A percentile compares a stretch with the other conserved stretches of the same genome.
Conservation (phyloP, 2,329 filamentous ascomycete genomes). For the Epicoccum nigrum region DNA sequence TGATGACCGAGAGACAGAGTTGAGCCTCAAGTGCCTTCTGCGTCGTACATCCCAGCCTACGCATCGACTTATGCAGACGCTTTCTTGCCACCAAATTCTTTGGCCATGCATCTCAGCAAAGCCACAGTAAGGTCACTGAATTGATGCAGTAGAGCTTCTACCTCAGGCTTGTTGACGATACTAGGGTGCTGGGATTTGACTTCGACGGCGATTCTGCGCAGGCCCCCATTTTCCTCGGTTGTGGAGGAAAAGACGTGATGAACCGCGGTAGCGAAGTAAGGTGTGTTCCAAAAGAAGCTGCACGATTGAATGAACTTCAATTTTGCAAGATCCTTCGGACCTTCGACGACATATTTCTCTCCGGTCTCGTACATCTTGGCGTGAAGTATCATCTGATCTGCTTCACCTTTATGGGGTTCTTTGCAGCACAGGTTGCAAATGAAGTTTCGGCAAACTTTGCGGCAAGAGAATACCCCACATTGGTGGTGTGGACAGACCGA, state of each 20-base stretch:
- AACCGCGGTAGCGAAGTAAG: constrained; percentile 33
- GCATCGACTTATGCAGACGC: not conserved
- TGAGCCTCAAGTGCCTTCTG: too few relatives aligned
- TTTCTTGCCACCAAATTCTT: too few relatives aligned
- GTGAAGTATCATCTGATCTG: not conserved
- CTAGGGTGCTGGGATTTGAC: constrained; percentile 24
- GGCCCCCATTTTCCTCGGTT: constrained; percentile 30
- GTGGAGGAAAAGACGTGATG: constrained; percentile 33
- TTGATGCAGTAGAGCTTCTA: constrained; percentile 4
- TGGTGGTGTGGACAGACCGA: too few relatives aligned
- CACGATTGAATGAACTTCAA: constrained; percentile 18
- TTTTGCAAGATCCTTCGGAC: constrained; percentile 15
- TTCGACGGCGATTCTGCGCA: constrained; percentile 34
- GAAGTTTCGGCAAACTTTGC: too few relatives aligned
- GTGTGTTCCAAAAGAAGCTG: not conserved
- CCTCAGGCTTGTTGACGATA: not conserved
- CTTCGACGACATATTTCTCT: constrained; percentile 21
- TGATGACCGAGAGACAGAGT: too few relatives aligned
- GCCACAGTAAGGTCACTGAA: constrained; percentile 1
- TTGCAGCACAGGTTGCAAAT: not conserved
- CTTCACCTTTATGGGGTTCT: not conserved
- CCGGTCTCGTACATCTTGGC: constrained; percentile 21
- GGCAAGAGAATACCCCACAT: not conserved
- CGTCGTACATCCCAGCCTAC: too few relatives aligned
- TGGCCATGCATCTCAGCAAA: not conserved